Evolutionary conservation across 305 asterid species (phyloP), one percentile per base, ranked within the genome.

Genomic region (Fraxinus latifolia): DNA sequence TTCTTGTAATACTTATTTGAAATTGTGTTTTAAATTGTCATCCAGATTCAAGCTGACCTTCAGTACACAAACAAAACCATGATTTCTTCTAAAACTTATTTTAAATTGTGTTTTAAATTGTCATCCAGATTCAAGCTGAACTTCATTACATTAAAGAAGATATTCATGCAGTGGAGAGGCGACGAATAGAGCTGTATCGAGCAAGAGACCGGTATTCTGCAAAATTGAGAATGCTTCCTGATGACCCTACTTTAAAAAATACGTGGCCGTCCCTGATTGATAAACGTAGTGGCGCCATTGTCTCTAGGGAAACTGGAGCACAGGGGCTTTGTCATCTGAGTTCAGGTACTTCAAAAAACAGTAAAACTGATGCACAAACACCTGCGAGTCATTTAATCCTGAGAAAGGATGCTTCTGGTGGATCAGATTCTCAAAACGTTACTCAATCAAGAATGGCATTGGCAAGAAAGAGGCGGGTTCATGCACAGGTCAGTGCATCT

Each of bases 71-170:
- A 27, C n/a, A 12, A 7, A 4, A 77, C 70, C 8, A 71, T 60
- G 53, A 29, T 42, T 58, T 67, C 33, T 72, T 67, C 19, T 68
- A 27, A 19, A 29, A 58, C 11, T 67, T 71, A 53, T 79, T 79
- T 74, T 76, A n/a, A 77, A 62, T 65, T 5, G 62, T 47, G 25
- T 27, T 42, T 79, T n/a, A 67, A 27, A 67, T 44, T 79, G 27
- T 84, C 79, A 75, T 81, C 76, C 88, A 95, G 99, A 89, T 92
- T 33, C 93, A 89, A 88, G 76, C 87, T 7, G 99, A 95, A 87
- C 93, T 95, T 81, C 89, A 87, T 82, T 89, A 91, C 89, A 89
- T 95, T 65, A 92, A 92, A 86, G 97, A 91, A 83, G 98, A 95
- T 87, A 90, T 95, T 80, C 85, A 84, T 82, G 90, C 91, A 23